phyloP scores from a whole-genome alignment of 2,329 filamentous ascomycete species.

The Colletotrichum sp. region DNA sequence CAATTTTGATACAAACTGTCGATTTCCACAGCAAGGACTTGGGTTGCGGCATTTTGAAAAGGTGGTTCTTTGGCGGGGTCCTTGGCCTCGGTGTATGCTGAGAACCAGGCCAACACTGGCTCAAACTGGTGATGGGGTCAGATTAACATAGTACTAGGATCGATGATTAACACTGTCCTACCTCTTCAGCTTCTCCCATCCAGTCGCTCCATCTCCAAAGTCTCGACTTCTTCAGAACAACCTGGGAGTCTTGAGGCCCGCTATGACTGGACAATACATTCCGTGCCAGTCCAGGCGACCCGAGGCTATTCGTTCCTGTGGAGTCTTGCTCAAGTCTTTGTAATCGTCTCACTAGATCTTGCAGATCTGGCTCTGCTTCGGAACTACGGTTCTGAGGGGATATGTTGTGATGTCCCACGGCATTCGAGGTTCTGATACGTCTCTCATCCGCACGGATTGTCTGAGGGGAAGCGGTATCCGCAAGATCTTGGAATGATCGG shows the following conservation, averaged over 20 bases:
- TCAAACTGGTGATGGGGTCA: background rate
- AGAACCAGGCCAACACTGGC: background rate
- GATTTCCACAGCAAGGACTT: background rate
- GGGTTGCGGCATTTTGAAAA: background rate
- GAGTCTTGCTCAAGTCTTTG: background rate
- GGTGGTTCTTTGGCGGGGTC: background rate
- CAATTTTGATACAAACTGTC: background rate
- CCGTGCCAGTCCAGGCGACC: background rate
- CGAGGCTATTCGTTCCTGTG: fast-evolving
- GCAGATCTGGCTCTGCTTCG: background rate
- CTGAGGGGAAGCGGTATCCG: background rate
- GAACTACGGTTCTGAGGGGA: background rate
- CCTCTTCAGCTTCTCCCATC: background rate
- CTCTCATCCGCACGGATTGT: background rate
- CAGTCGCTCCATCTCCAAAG: background rate
- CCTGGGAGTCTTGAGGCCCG: background rate
- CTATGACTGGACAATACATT: background rate
- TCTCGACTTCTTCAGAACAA: background rate
- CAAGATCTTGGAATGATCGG: background rate
- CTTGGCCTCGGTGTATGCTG: background rate
- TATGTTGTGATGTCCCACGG: background rate
- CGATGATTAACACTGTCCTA: background rate
- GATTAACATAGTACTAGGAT: background rate
- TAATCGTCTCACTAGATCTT: background rate
- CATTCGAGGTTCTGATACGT: background rate